phyloP scores from a whole-genome alignment of 768 basidiomycete species.

The Termitomyces sp. region DNA sequence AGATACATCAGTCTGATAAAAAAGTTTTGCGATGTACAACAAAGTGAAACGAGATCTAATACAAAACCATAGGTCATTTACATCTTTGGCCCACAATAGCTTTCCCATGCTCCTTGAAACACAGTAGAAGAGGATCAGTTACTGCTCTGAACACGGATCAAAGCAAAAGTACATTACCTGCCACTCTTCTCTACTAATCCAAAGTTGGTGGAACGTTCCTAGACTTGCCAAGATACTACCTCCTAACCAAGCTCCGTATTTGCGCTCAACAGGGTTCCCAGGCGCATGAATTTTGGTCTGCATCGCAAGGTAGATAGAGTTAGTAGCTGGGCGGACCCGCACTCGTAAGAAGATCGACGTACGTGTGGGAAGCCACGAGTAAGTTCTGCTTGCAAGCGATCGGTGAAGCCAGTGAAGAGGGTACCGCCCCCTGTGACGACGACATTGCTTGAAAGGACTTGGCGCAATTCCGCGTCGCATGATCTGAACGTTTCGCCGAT shows the following conservation, averaged over 20 bases:
- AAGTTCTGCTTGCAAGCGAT: slow-evolving; percentile 79
- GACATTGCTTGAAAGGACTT: slow-evolving; percentile 87
- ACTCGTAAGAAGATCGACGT: slow-evolving; percentile 25
- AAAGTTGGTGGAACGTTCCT: slow-evolving; percentile 96
- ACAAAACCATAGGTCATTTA: slow-evolving; percentile 45
- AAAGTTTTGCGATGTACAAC: not conserved
- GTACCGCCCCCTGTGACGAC: slow-evolving; percentile 96
- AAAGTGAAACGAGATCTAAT: not conserved
- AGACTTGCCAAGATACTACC: slow-evolving; percentile 92
- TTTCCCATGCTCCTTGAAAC: slow-evolving; percentile 71
- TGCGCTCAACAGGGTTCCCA: slow-evolving; percentile 84
- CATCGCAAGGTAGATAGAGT: not conserved
- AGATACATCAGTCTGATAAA: not conserved
- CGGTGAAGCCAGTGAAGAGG: slow-evolving; percentile 79
- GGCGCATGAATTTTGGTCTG: slow-evolving; percentile 91
- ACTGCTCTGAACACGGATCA: not conserved
- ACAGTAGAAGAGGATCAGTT: not conserved
- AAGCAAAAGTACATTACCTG: slow-evolving; percentile 47
- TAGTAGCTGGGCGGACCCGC: not conserved
- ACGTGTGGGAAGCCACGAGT: slow-evolving; percentile 75
- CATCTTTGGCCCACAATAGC: slow-evolving; percentile 82
- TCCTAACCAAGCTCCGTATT: slow-evolving; percentile 93
- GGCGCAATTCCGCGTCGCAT: slow-evolving; percentile 89
- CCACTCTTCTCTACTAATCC: slow-evolving; percentile 95
- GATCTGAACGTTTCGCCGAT: slow-evolving; percentile 76